Evolutionary conservation across 805 yeast species (phyloP), one percentile per base, ranked within the genome.

Genomic region (Lachancea sp.): DNA sequence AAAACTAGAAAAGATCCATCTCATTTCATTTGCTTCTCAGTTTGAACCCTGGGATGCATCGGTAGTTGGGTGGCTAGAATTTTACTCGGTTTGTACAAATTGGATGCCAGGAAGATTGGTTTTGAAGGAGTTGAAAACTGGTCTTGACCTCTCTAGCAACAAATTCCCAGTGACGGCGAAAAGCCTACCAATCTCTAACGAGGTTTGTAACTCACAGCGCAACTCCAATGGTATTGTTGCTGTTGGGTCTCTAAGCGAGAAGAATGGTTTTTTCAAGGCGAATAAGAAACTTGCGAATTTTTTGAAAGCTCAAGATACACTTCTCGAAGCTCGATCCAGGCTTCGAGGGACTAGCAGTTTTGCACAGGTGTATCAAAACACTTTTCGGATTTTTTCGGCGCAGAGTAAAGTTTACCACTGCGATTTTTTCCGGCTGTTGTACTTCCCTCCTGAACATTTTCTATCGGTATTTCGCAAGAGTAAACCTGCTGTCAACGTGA

Each of bases 361-460:
- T 17, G 42, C 42, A n/a, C 42, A 40, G 19, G 42, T 40, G 15
- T 34, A 40, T 17, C 42, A 40, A 18, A 40, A 34, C 29, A 29
- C 38, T 8, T 34, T 34, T 19, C 38, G 42, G n/a, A 16, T 40
- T 13, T 40, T 34, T 29, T 40, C 42, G 4, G 31, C 34, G 18
- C 42, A 40, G 13, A 34, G 38, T 16, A 40, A 40, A 18, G 52
- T 52, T 5, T 56, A 50, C 37, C 46, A 40, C 3, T 49, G 61
- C 29, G 39, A 47, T 15, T 57, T 43, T 26, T 52, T 61, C 41
- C 33, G 38, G 9, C 26, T 61, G 18, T 36, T 38, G 21, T 61
- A 47, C 40, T 54, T 48, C 34, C 65, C 66, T 19, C 49, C 56
- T 5, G 48, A 48, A 13, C 64, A 60, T 38, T 54, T 60, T 36